Percentiles rank a stretch among this genome's conserved stretches.
Conservation (phyloP, 202 grass and related monocot genomes). For the Panicum virgatum region DNA sequence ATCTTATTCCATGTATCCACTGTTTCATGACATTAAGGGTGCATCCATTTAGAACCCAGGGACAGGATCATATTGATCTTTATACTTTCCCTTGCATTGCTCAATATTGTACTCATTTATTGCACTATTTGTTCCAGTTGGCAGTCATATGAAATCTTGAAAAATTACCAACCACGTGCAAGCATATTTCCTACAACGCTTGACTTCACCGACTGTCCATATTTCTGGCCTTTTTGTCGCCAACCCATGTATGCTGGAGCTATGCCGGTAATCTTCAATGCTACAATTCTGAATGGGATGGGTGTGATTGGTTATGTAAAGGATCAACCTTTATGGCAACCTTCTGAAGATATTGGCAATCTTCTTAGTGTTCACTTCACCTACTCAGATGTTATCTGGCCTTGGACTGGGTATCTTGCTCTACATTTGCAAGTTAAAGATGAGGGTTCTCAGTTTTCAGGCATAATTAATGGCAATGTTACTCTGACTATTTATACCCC, state of each 20-base stretch:
- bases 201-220: conserved; percentile 86
- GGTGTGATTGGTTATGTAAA: conserved; percentile 89
- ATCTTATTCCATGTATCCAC: neutral
- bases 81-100: neutral
- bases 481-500: conserved; percentile 70
- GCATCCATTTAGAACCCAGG: neutral
- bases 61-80: neutral
- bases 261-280: conserved; percentile 95
- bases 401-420: conserved; percentile 94
- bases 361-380: conserved; percentile 87
- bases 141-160: conserved; percentile 89
- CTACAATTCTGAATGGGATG: conserved; percentile 97
- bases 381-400: conserved; percentile 95
- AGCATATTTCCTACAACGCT: conserved; percentile 84
- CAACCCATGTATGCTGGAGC: conserved; percentile 91
- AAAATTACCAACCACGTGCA: conserved; percentile 79
- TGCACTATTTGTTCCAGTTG: conserved; percentile 58
- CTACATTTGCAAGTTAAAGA: conserved; percentile 96
- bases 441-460: conserved; percentile 81
- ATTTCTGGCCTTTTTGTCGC: conserved; percentile 92
- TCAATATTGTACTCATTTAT: conserved; percentile 36
- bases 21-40: neutral
- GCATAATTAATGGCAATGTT: conserved; percentile 86
- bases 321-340: conserved; percentile 74
- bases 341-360: conserved; percentile 83